These are phyloP conservation scores for Mortierella sp. DNA, from an alignment of 371 early-diverging fungal genomes.

Conservation along the genomic window DNA sequence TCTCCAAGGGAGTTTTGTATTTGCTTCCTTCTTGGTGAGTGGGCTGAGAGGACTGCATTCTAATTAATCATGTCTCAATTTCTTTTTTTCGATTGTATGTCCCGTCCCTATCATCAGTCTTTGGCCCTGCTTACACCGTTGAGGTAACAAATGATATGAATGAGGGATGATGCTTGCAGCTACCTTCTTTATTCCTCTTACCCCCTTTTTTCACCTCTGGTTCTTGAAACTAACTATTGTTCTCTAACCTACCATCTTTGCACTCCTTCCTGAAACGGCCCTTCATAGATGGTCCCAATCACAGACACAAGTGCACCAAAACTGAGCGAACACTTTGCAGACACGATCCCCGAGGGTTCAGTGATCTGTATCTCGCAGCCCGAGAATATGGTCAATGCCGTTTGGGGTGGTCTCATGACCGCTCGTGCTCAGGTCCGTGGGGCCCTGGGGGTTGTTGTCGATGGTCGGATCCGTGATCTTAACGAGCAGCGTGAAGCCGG, in stretches of 20 bases:
- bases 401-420: slow-evolving; percentile 88
- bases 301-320: slow-evolving; percentile 33
- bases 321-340: slow-evolving; percentile 62
- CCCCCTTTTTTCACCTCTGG: neutral
- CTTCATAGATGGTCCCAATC: slow-evolving; percentile 47
- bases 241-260: neutral
- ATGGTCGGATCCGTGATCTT: slow-evolving; percentile 83
- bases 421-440: slow-evolving; percentile 77
- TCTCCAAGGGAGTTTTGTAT: neutral
- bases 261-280: neutral
- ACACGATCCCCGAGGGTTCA: slow-evolving; percentile 66
- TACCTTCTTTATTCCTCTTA: neutral
- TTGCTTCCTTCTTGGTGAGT: neutral
- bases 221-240: neutral
- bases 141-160: slow-evolving; percentile 57
- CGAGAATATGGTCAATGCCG: slow-evolving; percentile 73
- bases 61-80: neutral
- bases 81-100: neutral
- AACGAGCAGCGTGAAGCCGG: slow-evolving; percentile 73
- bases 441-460: slow-evolving; percentile 78
- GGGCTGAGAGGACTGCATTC: neutral
- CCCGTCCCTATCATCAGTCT: slow-evolving; percentile 51
- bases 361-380: slow-evolving; percentile 83
- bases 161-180: neutral
- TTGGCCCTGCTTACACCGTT: slow-evolving; percentile 86